These are phyloP conservation scores for Fagus crenata DNA, from an alignment of 306 rosid species.

Conservation along the genomic window DNA sequence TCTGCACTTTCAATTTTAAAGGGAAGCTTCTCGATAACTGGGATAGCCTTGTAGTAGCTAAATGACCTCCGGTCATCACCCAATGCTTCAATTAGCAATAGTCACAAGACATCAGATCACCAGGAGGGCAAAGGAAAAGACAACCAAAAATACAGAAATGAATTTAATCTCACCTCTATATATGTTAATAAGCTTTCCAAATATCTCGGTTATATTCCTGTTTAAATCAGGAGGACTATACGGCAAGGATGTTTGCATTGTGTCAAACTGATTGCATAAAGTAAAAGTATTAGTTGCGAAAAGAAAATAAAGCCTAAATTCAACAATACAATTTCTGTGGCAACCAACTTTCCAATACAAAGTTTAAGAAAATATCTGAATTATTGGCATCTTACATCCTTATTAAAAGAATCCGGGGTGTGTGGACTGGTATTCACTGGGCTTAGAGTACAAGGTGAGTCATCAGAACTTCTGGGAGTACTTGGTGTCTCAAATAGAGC, in stretches of 20 bases:
- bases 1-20: conserved; percentile 70
- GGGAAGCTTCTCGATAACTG: conserved; percentile 81
- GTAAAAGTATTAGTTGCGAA: conserved; percentile 20
- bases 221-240: conserved; percentile 84
- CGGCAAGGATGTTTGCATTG: conserved; percentile 49
- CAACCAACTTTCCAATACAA: neutral
- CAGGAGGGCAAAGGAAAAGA: conserved; percentile 8
- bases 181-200: conserved; percentile 82
- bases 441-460: conserved; percentile 26
- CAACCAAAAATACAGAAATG: conserved; percentile 6
- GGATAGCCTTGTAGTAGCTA: conserved; percentile 87
- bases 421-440: conserved; percentile 29
- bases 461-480: conserved; percentile 30
- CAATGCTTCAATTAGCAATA: conserved; percentile 57
- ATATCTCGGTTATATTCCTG: conserved; percentile 74
- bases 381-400: conserved; percentile 40
- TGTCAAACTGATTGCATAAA: conserved; percentile 15
- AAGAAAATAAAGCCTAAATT: neutral
- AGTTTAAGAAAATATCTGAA: conserved; percentile 19
- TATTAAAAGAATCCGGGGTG: conserved; percentile 37
- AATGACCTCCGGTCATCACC: conserved; percentile 92
- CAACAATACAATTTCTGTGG: neutral
- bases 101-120: conserved; percentile 34
- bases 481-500: conserved; percentile 20
- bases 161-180: conserved; percentile 63